Evolutionary conservation across 176 grass and related monocot genomes (phyloP).

Genomic region (Saccharum officinarum): DNA sequence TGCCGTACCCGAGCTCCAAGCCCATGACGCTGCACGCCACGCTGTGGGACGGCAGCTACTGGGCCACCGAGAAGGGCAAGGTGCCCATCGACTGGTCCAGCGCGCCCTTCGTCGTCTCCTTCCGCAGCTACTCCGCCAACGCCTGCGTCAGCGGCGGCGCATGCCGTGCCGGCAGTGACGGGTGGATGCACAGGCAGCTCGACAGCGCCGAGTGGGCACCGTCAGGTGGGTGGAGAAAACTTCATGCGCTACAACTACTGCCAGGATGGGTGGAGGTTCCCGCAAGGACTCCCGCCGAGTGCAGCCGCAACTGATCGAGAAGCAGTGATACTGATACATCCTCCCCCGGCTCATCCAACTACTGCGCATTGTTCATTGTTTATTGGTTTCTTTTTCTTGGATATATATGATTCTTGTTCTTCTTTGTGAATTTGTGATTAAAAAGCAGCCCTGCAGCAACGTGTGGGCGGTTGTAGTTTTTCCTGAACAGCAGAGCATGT

Average conservation of each 20-base stretch:
- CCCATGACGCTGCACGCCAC: conserved; percentile 77
- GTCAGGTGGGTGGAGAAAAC: conserved; percentile 40
- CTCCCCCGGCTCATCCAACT: background rate
- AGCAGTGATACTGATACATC: background rate
- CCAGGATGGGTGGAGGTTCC: conserved; percentile 41
- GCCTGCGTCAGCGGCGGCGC: conserved; percentile 46
- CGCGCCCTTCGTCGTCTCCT: conserved; percentile 60
- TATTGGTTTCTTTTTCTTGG: background rate
- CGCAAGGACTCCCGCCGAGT: conserved; percentile 51
- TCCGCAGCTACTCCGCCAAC: conserved; percentile 43
- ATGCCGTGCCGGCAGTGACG: conserved; percentile 4
- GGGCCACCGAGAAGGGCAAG: conserved; percentile 67
- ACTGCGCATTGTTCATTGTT: background rate
- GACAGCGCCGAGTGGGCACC: background rate
- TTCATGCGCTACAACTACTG: conserved; percentile 56
- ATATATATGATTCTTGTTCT: background rate
- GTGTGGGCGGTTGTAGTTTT: conserved; percentile 7
- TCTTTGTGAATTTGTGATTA: background rate
- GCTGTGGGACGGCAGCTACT: conserved; percentile 84
- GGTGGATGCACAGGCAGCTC: conserved; percentile 38
- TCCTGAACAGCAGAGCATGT: background rate
- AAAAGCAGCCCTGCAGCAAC: background rate
- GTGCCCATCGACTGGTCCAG: conserved; percentile 60
- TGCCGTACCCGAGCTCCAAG: conserved; percentile 44
- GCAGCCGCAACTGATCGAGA: conserved; percentile 25